These are phyloP conservation scores for Alternaria atra DNA, from an alignment of 2,329 filamentous ascomycete genomes.

Conservation along the genomic window DNA sequence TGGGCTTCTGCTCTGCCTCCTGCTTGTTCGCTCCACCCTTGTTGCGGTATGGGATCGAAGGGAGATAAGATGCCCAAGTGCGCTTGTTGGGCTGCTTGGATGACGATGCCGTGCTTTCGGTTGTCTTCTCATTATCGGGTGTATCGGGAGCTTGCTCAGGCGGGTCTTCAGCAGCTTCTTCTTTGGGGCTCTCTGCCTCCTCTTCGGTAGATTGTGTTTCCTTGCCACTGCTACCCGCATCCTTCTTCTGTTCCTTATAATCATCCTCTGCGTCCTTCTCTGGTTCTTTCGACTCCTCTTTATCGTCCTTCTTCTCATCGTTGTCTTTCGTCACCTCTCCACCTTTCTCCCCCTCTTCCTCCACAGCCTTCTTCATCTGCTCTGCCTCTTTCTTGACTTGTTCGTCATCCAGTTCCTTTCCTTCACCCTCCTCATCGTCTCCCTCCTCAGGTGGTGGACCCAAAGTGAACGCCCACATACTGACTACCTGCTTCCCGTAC, in stretches of 20 bases:
- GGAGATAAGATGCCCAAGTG: conserved; percentile 52
- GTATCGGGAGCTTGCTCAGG: conserved; percentile 44
- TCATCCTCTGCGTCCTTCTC: conserved; percentile 15
- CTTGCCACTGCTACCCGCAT: conserved; percentile 11
- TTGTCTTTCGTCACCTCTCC: conserved; percentile 12
- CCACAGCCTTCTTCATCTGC: conserved; percentile 31
- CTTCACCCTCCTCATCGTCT: conserved; percentile 33
- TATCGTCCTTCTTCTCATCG: conserved; percentile 7
- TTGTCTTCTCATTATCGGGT: conserved; percentile 22
- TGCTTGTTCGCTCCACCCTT: conserved; percentile 32
- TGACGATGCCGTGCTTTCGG: conserved; percentile 16
- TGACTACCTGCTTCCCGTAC: conserved; percentile 60
- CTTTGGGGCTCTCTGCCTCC: conserved; percentile 20
- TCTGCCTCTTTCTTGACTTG: conserved; percentile 37
- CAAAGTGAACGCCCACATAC: conserved; percentile 61
- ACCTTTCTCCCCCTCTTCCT: conserved; percentile 20
- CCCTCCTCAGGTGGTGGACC: conserved; percentile 55
- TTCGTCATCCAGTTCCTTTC: conserved; percentile 34
- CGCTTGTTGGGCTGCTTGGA: conserved; percentile 37
- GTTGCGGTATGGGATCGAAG: conserved; percentile 49
- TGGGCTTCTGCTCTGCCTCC: conserved; percentile 31
- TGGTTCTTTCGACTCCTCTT: neutral
- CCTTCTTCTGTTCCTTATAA: conserved; percentile 1
- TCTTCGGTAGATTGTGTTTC: conserved; percentile 11
- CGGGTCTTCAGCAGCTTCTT: conserved; percentile 33